These are phyloP conservation scores for Neurospora sp. DNA, from an alignment of 495 filamentous ascomycete genomes.

Conservation along the genomic window DNA sequence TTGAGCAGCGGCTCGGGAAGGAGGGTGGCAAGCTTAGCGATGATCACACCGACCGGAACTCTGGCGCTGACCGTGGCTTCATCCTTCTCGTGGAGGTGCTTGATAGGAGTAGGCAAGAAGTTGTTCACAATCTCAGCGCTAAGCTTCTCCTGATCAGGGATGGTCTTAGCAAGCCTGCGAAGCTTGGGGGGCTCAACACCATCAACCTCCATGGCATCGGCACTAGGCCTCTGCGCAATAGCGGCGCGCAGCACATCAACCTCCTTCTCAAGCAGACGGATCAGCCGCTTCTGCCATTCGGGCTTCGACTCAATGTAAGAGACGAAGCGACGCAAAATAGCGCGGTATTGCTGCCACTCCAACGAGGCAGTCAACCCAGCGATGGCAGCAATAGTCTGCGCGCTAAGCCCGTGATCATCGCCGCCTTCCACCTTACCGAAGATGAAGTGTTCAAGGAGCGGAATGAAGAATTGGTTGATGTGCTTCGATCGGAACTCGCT, in stretches of 20 bases:
- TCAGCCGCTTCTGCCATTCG: constrained; percentile 74
- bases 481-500: constrained; percentile 60
- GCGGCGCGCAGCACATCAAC: constrained; percentile 59
- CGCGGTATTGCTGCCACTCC: constrained; percentile 86
- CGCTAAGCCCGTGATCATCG: constrained; percentile 71
- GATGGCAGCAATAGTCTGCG: constrained; percentile 69
- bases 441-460: constrained; percentile 86
- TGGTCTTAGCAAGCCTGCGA: constrained; percentile 46
- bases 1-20: constrained; percentile 62
- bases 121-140: constrained; percentile 60
- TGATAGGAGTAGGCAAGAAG: constrained; percentile 64
- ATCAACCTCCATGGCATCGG: constrained; percentile 30
- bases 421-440: constrained; percentile 69
- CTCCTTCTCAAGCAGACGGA: constrained; percentile 69
- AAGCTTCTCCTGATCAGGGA: constrained; percentile 62
- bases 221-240: constrained; percentile 33
- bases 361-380: constrained; percentile 61
- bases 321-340: constrained; percentile 69
- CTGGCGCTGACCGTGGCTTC: constrained; percentile 86
- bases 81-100: constrained; percentile 87
- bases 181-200: constrained; percentile 15
- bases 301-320: constrained; percentile 70
- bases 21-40: constrained; percentile 74
- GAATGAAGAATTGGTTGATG: constrained; percentile 78
- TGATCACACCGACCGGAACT: constrained; percentile 75